phyloP scores from a whole-genome alignment of 139 green algal genomes.

The Chlorella sp. region DNA sequence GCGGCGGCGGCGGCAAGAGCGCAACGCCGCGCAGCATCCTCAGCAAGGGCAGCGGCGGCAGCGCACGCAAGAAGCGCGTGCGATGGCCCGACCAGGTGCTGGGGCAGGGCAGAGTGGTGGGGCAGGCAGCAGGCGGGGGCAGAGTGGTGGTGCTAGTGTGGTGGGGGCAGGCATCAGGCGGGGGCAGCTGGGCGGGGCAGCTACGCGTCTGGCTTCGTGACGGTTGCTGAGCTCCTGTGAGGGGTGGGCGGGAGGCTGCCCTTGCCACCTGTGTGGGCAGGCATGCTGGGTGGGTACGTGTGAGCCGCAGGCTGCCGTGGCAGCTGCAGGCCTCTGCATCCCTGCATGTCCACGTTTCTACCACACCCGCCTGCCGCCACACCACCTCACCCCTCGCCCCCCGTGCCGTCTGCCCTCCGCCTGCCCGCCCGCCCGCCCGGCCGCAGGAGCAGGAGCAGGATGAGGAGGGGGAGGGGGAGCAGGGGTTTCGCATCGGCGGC shows the following conservation, averaged over 20 bases:
- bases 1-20: background rate
- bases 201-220: too few relatives aligned
- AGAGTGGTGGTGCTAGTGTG: too few relatives aligned
- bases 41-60: slow-evolving; percentile 10
- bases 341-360: background rate
- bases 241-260: too few relatives aligned
- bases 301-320: too few relatives aligned
- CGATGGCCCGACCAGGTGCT: slow-evolving; percentile 42
- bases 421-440: background rate
- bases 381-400: background rate
- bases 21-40: slow-evolving; percentile 28
- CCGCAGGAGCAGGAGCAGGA: background rate
- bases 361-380: background rate
- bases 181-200: too few relatives aligned
- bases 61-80: slow-evolving; percentile 32
- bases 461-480: background rate
- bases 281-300: too few relatives aligned
- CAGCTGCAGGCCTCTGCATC: background rate
- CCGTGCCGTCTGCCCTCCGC: background rate
- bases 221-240: too few relatives aligned
- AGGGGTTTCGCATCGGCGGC: slow-evolving; percentile 24
- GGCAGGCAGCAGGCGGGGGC: too few relatives aligned
- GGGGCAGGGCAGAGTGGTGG: background rate
- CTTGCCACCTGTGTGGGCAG: too few relatives aligned
- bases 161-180: too few relatives aligned